phyloP scores from a whole-genome alignment of 2,329 filamentous ascomycete genomes.

The Fusarium sp. region DNA sequence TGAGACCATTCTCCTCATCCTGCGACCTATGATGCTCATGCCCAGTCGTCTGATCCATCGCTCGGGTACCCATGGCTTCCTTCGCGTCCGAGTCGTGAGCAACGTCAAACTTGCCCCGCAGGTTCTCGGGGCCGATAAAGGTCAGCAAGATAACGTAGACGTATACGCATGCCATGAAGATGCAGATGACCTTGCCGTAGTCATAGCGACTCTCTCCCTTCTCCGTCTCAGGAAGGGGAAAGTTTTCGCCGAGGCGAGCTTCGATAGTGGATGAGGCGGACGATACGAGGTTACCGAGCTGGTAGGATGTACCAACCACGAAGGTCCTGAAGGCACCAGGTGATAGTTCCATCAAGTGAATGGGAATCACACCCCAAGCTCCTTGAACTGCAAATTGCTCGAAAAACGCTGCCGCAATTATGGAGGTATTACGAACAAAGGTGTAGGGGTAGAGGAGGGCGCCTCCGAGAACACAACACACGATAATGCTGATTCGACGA shows the following conservation, averaged over 20 bases:
- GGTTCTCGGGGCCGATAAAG: slow-evolving; percentile 70
- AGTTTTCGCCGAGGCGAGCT: slow-evolving; percentile 78
- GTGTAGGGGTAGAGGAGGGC: slow-evolving; percentile 88
- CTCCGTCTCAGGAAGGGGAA: slow-evolving; percentile 73
- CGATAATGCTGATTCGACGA: slow-evolving; percentile 76
- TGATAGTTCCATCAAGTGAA: slow-evolving; percentile 82
- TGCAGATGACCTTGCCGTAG: slow-evolving; percentile 88
- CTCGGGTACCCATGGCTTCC: slow-evolving; percentile 60
- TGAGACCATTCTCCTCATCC: slow-evolving; percentile 39
- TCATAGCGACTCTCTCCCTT: slow-evolving; percentile 69
- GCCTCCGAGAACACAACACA: slow-evolving; percentile 74
- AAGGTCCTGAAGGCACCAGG: slow-evolving; percentile 80
- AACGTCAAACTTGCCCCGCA: slow-evolving; percentile 65
- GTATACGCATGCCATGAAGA: slow-evolving; percentile 91
- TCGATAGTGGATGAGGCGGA: slow-evolving; percentile 81
- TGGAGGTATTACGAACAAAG: slow-evolving; percentile 70
- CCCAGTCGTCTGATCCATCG: slow-evolving; percentile 40
- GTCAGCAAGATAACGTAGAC: slow-evolving; percentile 72
- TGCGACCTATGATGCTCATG: slow-evolving; percentile 12
- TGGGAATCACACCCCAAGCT: slow-evolving; percentile 81
- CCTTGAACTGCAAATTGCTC: slow-evolving; percentile 84
- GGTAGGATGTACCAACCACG: slow-evolving; percentile 79
- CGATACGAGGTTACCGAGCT: slow-evolving; percentile 81
- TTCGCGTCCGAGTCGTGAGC: slow-evolving; percentile 62
- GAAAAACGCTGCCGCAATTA: slow-evolving; percentile 88